These are phyloP conservation scores for Cyclostephanos tholiformis DNA, from an alignment of 108 stramenopile species.

Conservation along the genomic window DNA sequence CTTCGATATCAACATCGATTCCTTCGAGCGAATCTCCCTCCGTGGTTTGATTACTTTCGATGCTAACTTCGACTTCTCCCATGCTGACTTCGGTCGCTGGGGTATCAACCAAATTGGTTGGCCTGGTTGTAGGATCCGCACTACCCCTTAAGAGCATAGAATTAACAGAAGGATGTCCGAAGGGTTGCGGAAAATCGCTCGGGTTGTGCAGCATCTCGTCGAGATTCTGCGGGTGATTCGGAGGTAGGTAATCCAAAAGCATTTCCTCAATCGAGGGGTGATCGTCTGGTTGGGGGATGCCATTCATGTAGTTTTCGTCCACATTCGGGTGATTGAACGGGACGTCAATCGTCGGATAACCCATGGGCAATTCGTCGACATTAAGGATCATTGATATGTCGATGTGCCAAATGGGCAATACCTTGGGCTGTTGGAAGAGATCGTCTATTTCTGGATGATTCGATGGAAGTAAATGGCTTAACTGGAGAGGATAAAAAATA, in stretches of 20 bases:
- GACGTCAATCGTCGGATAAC: background rate
- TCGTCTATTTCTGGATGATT: conserved; percentile 7
- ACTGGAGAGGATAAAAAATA: background rate
- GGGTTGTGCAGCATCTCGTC: conserved; percentile 12
- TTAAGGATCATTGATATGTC: conserved; percentile 13
- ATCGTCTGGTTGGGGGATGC: background rate
- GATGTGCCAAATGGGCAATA: conserved; percentile 1
- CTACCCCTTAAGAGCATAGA: background rate
- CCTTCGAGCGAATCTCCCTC: no score
- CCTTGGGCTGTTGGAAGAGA: background rate
- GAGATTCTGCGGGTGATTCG: conserved; percentile 10
- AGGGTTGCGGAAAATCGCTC: background rate
- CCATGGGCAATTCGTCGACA: background rate
- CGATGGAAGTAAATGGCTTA: background rate
- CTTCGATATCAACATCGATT: no score
- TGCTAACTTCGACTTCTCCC: background rate
- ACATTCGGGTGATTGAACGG: background rate
- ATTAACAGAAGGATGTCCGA: background rate
- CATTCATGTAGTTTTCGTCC: background rate
- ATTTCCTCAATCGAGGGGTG: conserved; percentile 8
- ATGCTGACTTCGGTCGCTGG: background rate
- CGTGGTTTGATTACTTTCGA: no score
- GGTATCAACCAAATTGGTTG: no score
- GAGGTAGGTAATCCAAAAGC: conserved; percentile 5
- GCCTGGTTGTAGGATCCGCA: no score